Conservation (phyloP, 352 stramenopile genomes). For the Phytophthora melonis region DNA sequence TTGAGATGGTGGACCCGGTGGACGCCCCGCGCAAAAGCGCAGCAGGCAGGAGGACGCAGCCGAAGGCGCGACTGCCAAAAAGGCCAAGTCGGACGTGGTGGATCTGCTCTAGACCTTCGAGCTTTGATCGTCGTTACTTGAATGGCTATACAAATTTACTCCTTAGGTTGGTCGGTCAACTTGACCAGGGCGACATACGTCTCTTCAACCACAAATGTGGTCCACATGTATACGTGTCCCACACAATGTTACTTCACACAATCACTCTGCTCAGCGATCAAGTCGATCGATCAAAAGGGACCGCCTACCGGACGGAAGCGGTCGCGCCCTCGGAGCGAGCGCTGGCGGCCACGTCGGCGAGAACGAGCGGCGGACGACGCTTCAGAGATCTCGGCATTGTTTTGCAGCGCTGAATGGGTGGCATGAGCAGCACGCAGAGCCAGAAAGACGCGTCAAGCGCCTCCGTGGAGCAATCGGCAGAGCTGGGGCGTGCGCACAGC, state of each 20-base stretch:
- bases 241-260: background rate
- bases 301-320: background rate
- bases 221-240: too few relatives aligned
- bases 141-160: background rate
- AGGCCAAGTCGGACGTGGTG: conserved; percentile 33
- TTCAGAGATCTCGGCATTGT: conserved; percentile 1
- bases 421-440: conserved; percentile 34
- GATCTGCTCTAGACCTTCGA: conserved; percentile 28
- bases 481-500: background rate
- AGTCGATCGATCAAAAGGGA: background rate
- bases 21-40: conserved; percentile 38
- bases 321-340: conserved; percentile 11
- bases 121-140: conserved; percentile 12
- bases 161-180: too few relatives aligned
- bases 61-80: conserved; percentile 29
- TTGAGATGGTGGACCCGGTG: conserved; percentile 37
- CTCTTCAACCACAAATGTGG: too few relatives aligned
- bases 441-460: conserved; percentile 26
- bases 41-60: conserved; percentile 11
- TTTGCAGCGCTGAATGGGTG: background rate
- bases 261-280: background rate
- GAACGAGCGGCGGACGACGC: background rate
- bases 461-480: conserved; percentile 1
- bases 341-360: background rate
- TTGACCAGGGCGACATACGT: too few relatives aligned